phyloP scores from a whole-genome alignment of 208 protist species.

The Lotmaria passim region DNA sequence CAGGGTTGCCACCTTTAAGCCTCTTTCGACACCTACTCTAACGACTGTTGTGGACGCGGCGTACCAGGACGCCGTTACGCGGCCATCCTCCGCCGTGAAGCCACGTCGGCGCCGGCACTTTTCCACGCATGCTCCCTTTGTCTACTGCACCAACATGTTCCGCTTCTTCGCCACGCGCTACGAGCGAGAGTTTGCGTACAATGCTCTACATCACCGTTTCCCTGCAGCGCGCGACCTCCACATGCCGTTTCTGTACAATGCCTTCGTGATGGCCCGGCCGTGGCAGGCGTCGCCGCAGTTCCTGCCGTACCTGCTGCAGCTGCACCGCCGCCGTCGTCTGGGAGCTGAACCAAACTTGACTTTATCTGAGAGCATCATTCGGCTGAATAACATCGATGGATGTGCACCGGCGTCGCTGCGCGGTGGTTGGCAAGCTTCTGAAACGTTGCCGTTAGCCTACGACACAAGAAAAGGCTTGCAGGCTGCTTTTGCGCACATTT shows the following conservation, averaged over 20 bases:
- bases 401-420: constrained; percentile 48
- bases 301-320: constrained; percentile 42
- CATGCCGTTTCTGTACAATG: constrained; percentile 66
- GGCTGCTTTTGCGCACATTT: too few relatives aligned
- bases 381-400: constrained; percentile 36
- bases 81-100: neutral
- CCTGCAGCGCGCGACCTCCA: constrained; percentile 40
- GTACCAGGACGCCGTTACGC: too few relatives aligned
- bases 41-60: constrained; percentile 84
- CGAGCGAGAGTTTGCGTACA: constrained; percentile 40
- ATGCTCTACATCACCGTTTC: constrained; percentile 26
- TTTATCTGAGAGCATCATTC: too few relatives aligned
- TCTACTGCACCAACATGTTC: constrained; percentile 67
- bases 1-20: neutral
- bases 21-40: too few relatives aligned
- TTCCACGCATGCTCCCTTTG: too few relatives aligned
- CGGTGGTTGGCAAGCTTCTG: constrained; percentile 17
- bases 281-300: constrained; percentile 59
- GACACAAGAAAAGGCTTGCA: too few relatives aligned
- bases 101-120: constrained; percentile 36
- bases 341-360: too few relatives aligned
- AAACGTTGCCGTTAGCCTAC: too few relatives aligned
- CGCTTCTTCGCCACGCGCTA: constrained; percentile 45
- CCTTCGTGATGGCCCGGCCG: constrained; percentile 59
- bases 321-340: constrained; percentile 1